Conservation (phyloP, 1,139 yeast species). For the Pichia sp. region DNA sequence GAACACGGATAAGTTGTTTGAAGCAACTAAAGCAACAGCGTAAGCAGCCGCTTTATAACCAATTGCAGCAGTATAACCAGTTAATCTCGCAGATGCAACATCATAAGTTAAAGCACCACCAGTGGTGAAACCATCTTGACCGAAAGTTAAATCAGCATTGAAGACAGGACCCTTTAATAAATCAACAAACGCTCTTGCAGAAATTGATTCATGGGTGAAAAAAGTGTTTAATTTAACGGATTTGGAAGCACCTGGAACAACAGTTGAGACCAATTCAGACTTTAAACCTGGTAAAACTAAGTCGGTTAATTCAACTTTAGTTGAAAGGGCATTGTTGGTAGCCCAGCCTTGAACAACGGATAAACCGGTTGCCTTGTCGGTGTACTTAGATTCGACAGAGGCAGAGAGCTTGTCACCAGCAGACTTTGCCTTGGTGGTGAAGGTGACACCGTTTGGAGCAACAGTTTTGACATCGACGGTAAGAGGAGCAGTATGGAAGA, state of each 20-base stretch:
- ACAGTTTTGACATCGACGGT: slow-evolving; percentile 83
- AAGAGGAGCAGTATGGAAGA: slow-evolving; percentile 86
- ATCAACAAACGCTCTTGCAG: slow-evolving; percentile 93
- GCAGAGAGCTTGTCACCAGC: slow-evolving; percentile 82
- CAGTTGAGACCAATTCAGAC: slow-evolving; percentile 84
- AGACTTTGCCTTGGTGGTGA: slow-evolving; percentile 84
- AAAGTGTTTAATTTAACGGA: slow-evolving; percentile 86
- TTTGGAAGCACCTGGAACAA: slow-evolving; percentile 84
- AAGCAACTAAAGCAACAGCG: slow-evolving; percentile 82
- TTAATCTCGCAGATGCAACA: slow-evolving; percentile 83
- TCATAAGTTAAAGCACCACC: slow-evolving; percentile 98
- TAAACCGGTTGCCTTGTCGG: slow-evolving; percentile 90
- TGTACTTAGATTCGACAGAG: slow-evolving; percentile 84
- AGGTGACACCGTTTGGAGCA: slow-evolving; percentile 95
- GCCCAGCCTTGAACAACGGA: slow-evolving; percentile 97
- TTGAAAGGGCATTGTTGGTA: slow-evolving; percentile 84
- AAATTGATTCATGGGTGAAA: slow-evolving; percentile 89
- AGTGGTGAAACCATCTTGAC: slow-evolving; percentile 94
- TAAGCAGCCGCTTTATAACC: slow-evolving; percentile 89
- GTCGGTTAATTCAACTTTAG: slow-evolving; percentile 90
- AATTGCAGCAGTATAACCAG: slow-evolving; percentile 89
- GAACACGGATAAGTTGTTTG: slow-evolving; percentile 84
- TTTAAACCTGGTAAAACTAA: slow-evolving; percentile 93
- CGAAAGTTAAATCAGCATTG: slow-evolving; percentile 89
- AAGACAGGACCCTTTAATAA: slow-evolving; percentile 92